Evolutionary conservation across 2,329 filamentous ascomycete genomes (phyloP).

Genomic region (Teratosphaeria destructans): DNA sequence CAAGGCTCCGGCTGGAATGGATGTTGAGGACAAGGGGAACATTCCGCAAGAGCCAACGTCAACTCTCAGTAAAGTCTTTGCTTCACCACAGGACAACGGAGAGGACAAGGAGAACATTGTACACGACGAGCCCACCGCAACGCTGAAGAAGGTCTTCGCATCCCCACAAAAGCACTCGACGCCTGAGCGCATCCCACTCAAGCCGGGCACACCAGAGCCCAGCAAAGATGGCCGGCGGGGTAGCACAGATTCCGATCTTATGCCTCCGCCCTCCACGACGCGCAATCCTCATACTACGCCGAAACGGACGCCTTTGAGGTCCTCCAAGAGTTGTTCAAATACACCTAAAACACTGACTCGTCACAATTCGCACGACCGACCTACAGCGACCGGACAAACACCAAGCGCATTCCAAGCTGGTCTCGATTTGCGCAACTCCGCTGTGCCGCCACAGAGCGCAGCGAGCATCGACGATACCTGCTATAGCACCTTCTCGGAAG

Average conservation of each 20-base stretch:
- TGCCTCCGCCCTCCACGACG: constrained; percentile 22
- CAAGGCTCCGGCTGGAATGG: constrained; percentile 2
- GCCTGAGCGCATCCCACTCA: constrained; percentile 12
- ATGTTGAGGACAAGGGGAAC: background rate
- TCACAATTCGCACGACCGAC: constrained; percentile 12
- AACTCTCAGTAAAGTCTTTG: constrained; percentile 8
- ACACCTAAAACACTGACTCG: constrained; percentile 16
- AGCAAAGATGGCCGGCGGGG: constrained; percentile 6
- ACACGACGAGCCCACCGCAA: constrained; percentile 10
- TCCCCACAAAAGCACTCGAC: constrained; percentile 15
- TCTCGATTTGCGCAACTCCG: constrained; percentile 14
- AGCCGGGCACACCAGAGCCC: constrained; percentile 6
- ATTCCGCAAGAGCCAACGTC: constrained; percentile 1
- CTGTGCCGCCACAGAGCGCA: constrained; percentile 21
- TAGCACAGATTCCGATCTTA: constrained; percentile 19
- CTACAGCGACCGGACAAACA: constrained; percentile 6
- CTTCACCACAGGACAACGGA: constrained; percentile 9
- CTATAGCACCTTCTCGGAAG: constrained; percentile 80
- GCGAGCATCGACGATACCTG: constrained; percentile 53
- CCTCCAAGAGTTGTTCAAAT: constrained; percentile 8
- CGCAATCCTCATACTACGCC: constrained; percentile 16
- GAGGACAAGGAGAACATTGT: constrained; percentile 25
- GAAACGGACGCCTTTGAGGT: constrained; percentile 18
- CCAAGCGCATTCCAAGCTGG: constrained; percentile 14
- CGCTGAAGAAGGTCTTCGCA: constrained; percentile 13